Conservation (phyloP, 106 monocot species). For the Platanthera guangdongensis region DNA sequence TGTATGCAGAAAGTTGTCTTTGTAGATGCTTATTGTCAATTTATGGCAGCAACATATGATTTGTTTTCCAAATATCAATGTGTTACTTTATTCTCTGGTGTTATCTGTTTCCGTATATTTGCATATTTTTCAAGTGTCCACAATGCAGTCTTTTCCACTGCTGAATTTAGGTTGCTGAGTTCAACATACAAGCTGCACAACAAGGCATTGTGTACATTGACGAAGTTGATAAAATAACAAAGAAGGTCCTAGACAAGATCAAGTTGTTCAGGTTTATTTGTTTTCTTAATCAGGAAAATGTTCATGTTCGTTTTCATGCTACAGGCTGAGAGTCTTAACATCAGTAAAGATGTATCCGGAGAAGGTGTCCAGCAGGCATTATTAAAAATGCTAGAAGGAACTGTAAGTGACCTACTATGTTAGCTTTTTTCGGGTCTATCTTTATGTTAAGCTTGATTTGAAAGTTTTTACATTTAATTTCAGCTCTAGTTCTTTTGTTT, state of each 20-base stretch:
- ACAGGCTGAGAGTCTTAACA: slow-evolving; percentile 74
- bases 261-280: not conserved
- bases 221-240: slow-evolving; percentile 98
- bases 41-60: not conserved
- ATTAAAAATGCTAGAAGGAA: slow-evolving; percentile 96
- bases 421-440: not conserved
- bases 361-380: slow-evolving; percentile 99
- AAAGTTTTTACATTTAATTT: not conserved
- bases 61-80: not conserved
- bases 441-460: not conserved
- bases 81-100: slow-evolving; percentile 1
- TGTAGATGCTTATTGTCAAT: not conserved
- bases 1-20: not conserved
- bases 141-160: not conserved
- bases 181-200: slow-evolving; percentile 90
- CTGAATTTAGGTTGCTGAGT: slow-evolving; percentile 66
- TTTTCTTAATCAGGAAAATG: not conserved
- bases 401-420: slow-evolving; percentile 46
- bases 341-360: slow-evolving; percentile 93
- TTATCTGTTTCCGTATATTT: not conserved
- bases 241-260: slow-evolving; percentile 50
- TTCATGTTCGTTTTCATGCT: slow-evolving; percentile 3
- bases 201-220: slow-evolving; percentile 98
- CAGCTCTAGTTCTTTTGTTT: not conserved
- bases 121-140: not conserved